Percentiles rank a stretch among this genome's conserved stretches.
Conservation (phyloP, 2,329 filamentous ascomycete genomes). For the Podosphaera leucotricha region DNA sequence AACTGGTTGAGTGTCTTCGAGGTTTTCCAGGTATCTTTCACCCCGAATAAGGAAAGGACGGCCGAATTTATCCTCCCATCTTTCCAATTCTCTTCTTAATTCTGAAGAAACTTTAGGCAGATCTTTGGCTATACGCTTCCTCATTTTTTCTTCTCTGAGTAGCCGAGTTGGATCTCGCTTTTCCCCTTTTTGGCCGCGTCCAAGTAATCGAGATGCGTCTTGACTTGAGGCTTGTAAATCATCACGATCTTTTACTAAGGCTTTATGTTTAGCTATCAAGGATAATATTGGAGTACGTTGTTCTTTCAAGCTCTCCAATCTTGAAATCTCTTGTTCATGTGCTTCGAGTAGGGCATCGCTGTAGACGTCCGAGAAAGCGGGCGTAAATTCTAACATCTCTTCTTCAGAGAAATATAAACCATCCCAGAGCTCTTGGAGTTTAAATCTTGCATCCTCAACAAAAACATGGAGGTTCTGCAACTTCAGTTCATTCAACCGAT, state of each 20-base stretch:
- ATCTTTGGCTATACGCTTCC: slow-evolving; percentile 90
- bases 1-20: slow-evolving; percentile 40
- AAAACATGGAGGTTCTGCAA: slow-evolving; percentile 87
- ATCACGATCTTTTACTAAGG: slow-evolving; percentile 63
- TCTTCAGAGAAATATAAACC: slow-evolving; percentile 84
- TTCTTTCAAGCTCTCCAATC: slow-evolving; percentile 60
- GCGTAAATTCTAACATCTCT: slow-evolving; percentile 95
- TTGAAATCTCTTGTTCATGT: slow-evolving; percentile 72
- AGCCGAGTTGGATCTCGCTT: slow-evolving; percentile 85
- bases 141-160: slow-evolving; percentile 91
- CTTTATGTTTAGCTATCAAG: slow-evolving; percentile 63
- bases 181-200: slow-evolving; percentile 78
- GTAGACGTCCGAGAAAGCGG: slow-evolving; percentile 90
- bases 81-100: slow-evolving; percentile 56
- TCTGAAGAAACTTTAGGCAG: slow-evolving; percentile 75
- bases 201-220: slow-evolving; percentile 82
- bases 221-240: slow-evolving; percentile 78
- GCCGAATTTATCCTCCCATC: slow-evolving; percentile 86
- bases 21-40: slow-evolving; percentile 65
- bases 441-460: slow-evolving; percentile 77
- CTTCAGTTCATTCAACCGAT: slow-evolving; percentile 74
- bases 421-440: slow-evolving; percentile 90
- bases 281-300: slow-evolving; percentile 68
- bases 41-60: slow-evolving; percentile 84
- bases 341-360: slow-evolving; percentile 87